Evolutionary conservation across 2,329 filamentous ascomycete genomes (phyloP).

Genomic region (Colletotrichum eleusines): DNA sequence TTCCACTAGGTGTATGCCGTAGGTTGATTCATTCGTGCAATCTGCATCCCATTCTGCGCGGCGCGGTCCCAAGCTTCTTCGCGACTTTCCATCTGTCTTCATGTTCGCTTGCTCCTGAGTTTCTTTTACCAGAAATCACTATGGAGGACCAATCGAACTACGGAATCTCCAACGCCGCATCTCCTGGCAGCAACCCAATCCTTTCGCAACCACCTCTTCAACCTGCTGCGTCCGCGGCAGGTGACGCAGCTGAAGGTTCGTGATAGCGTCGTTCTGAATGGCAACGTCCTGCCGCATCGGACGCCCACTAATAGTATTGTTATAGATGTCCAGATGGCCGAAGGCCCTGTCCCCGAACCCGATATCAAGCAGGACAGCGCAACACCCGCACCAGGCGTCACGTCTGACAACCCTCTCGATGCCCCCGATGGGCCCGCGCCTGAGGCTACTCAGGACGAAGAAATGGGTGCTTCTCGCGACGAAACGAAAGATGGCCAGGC

Average conservation of each 20-base stretch:
- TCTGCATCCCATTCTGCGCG: slow-evolving; percentile 30
- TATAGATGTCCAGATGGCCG: slow-evolving; percentile 74
- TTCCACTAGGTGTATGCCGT: slow-evolving; percentile 24
- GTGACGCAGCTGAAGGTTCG: slow-evolving; percentile 33
- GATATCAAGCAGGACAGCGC: slow-evolving; percentile 72
- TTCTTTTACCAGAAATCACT: slow-evolving; percentile 46
- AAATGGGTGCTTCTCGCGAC: slow-evolving; percentile 78
- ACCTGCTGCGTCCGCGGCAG: slow-evolving; percentile 23
- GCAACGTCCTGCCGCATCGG: slow-evolving; percentile 5
- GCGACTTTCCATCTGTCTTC: slow-evolving; percentile 20
- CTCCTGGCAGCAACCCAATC: slow-evolving; percentile 68
- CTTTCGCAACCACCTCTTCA: slow-evolving; percentile 67
- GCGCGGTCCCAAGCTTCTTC: slow-evolving; percentile 29
- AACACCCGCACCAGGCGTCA: slow-evolving; percentile 66
- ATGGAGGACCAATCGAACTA: slow-evolving; percentile 73
- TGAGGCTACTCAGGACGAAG: slow-evolving; percentile 79
- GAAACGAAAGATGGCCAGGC: slow-evolving; percentile 59
- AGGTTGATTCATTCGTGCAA: slow-evolving; percentile 8
- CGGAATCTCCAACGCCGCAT: slow-evolving; percentile 69
- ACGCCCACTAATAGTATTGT: slow-evolving; percentile 13
- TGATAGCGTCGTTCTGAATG: slow-evolving; percentile 42
- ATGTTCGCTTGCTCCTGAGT: slow-evolving; percentile 41
- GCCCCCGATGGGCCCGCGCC: slow-evolving; percentile 73
- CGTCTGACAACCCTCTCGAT: slow-evolving; percentile 75
- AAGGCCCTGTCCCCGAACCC: slow-evolving; percentile 60